Evolutionary conservation across 495 filamentous ascomycete genomes (phyloP), one percentile per base, ranked within the genome.

Genomic region (Trichoderma virens): DNA sequence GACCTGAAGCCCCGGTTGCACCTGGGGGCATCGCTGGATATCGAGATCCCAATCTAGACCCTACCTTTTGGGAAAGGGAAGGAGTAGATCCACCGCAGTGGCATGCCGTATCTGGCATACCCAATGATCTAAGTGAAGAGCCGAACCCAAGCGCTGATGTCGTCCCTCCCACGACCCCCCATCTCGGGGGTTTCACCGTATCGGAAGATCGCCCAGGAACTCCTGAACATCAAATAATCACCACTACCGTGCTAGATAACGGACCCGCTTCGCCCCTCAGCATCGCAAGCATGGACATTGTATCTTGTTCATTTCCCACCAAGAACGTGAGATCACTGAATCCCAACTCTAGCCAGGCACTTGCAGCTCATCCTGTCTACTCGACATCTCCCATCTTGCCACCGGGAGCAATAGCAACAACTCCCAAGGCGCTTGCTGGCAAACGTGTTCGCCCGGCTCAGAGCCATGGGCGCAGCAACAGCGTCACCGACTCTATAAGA

Each of bases 301-400:
- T 90, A 0, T 96, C 92, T 2, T 96, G 92, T 72, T 93, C 92
- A 51, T 83, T 95, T 65, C 92, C 91, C 39, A 85, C 84, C 3
- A 89, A 83, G 72, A 80, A 74, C 1, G 71, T 80, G 20, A 85
- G 82, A 68, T 67, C 75, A 20, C 68, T 78, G 67, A 67, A 77
- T 67, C 45, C 83, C 67, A 65, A 71, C 72, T 65, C 75, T 71
- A 74, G 75, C 38, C 77, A 75, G 32, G 68, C 76, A 23, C 77
- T 83, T n/a, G 80, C 77, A 31, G 86, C 88, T 5, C 88, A 90
- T 67, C 89, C 88, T 3, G 86, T 85, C 13, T 81, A 84, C 39
- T 76, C 81, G 8, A 81, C 78, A 43, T 75, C 76, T 27, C 69
- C 81, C 28, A 75, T 81, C 67, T 76, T 73, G 41, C 71, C 71